Percentiles rank a stretch among this genome's conserved stretches.
phyloP scores from a whole-genome alignment of 768 basidiomycete species.

The Paxillus rubicundulus region DNA sequence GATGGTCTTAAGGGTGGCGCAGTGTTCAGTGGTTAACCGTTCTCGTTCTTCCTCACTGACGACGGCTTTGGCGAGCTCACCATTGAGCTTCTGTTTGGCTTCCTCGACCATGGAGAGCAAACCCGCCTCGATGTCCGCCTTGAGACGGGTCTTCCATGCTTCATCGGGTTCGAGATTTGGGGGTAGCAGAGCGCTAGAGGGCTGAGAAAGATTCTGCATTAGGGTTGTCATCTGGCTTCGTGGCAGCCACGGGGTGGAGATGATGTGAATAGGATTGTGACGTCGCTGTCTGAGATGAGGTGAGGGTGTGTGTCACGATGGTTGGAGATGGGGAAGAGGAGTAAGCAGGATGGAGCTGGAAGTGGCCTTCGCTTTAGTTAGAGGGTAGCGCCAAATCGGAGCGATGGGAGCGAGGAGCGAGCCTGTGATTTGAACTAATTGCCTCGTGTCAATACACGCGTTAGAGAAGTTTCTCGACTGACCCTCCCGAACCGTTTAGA shows the following conservation, averaged over 20 bases:
- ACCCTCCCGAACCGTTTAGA: neutral
- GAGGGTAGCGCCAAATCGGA: constrained; percentile 11
- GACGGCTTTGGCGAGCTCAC: constrained; percentile 46
- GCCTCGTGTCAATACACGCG: constrained; percentile 61
- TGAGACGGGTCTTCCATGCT: constrained; percentile 49
- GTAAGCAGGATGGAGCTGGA: constrained; percentile 11
- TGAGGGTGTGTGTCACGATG: neutral
- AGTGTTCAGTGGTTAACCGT: constrained; percentile 39
- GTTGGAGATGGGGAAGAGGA: constrained; percentile 8
- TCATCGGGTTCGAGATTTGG: constrained; percentile 49
- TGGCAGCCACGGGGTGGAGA: constrained; percentile 6
- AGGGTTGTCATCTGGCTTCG: constrained; percentile 24
- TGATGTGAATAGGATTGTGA: constrained; percentile 1
- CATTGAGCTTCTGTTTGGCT: constrained; percentile 56
- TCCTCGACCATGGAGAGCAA: constrained; percentile 49
- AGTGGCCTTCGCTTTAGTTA: constrained; percentile 15
- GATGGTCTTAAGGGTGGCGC: constrained; percentile 42
- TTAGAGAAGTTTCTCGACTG: constrained; percentile 27
- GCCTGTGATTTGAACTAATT: constrained; percentile 38
- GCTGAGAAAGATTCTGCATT: constrained; percentile 13
- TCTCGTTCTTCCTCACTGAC: constrained; percentile 33
- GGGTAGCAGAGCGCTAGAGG: constrained; percentile 7
- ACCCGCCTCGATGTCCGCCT: constrained; percentile 50
- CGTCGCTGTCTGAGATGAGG: neutral
- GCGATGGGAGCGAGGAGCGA: constrained; percentile 20